phyloP scores from a whole-genome alignment of 1,284 basidiomycete species.

The Wallemia ichthyophaga region DNA sequence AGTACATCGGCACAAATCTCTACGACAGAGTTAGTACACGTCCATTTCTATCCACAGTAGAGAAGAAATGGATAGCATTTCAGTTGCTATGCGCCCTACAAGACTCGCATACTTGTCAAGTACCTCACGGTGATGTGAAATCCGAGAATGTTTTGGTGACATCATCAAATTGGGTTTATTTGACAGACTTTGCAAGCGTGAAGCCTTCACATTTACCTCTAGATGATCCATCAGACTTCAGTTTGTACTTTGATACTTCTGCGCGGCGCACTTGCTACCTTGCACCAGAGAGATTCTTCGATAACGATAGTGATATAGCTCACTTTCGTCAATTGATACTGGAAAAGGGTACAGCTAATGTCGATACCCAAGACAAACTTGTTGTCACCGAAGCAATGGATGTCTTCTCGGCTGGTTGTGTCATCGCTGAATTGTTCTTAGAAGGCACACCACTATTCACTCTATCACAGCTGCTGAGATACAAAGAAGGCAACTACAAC shows the following conservation, averaged over 20 bases:
- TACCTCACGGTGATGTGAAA: slow-evolving; percentile 91
- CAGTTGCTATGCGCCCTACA: slow-evolving; percentile 64
- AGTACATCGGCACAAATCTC: slow-evolving; percentile 78
- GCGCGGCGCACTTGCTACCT: slow-evolving; percentile 79
- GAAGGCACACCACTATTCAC: slow-evolving; percentile 86
- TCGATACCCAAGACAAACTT: slow-evolving; percentile 23
- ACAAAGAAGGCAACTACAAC: slow-evolving; percentile 51
- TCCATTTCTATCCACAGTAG: slow-evolving; percentile 63
- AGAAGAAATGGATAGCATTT: slow-evolving; percentile 97
- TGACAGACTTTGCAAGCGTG: slow-evolving; percentile 80
- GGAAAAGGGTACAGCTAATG: slow-evolving; percentile 20
- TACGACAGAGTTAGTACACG: slow-evolving; percentile 96
- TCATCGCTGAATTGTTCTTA: slow-evolving; percentile 80
- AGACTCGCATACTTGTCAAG: slow-evolving; percentile 46
- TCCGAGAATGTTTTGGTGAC: slow-evolving; percentile 92
- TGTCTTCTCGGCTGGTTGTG: slow-evolving; percentile 82
- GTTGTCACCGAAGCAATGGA: slow-evolving; percentile 83
- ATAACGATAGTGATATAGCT: slow-evolving; percentile 33
- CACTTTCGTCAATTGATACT: slow-evolving; percentile 6
- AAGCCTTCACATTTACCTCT: slow-evolving; percentile 87
- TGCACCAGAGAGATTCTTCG: slow-evolving; percentile 85
- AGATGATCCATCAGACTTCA: slow-evolving; percentile 91
- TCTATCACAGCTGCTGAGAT: slow-evolving; percentile 82
- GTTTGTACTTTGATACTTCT: slow-evolving; percentile 90
- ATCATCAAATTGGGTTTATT: slow-evolving; percentile 77